Conservation (phyloP, 257 asterid species). For the Solanum bulbocastanum region DNA sequence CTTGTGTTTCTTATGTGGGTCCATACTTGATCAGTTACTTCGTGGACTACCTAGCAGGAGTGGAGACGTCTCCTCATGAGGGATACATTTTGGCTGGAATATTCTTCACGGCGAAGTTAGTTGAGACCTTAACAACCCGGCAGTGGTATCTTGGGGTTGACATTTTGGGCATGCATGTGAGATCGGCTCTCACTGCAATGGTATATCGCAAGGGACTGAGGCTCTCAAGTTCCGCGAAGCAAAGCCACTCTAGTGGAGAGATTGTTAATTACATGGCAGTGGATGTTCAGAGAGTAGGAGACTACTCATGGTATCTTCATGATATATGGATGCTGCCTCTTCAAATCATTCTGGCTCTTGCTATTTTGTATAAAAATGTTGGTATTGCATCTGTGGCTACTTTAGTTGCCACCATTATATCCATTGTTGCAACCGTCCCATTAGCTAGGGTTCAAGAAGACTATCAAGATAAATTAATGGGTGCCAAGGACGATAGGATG, state of each 20-base stretch:
- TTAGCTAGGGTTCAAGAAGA: constrained; percentile 54
- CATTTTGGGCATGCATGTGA: constrained; percentile 84
- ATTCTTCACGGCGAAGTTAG: constrained; percentile 66
- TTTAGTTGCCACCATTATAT: constrained; percentile 51
- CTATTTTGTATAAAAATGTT: constrained; percentile 58
- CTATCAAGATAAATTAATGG: constrained; percentile 67
- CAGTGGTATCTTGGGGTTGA: constrained; percentile 97
- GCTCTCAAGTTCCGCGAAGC: constrained; percentile 64
- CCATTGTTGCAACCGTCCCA: constrained; percentile 61
- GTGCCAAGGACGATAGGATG: constrained; percentile 74
- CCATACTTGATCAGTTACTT: constrained; percentile 86
- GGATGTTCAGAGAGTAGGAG: constrained; percentile 79
- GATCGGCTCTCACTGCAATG: constrained; percentile 93
- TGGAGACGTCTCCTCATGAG: constrained; percentile 49
- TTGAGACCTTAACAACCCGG: constrained; percentile 66
- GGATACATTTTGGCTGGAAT: constrained; percentile 74
- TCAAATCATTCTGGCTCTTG: constrained; percentile 63
- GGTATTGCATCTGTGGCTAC: constrained; percentile 68
- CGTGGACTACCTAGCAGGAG: constrained; percentile 70
- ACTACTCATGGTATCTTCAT: constrained; percentile 70
- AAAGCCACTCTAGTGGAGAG: constrained; percentile 59
- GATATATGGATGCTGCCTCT: constrained; percentile 75
- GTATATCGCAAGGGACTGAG: constrained; percentile 70
- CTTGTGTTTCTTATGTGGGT: constrained; percentile 80
- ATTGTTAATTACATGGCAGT: constrained; percentile 71